Evolutionary conservation across 495 filamentous ascomycete genomes (phyloP), one percentile per base, ranked within the genome.

Genomic region (Talaromyces stipitatus): DNA sequence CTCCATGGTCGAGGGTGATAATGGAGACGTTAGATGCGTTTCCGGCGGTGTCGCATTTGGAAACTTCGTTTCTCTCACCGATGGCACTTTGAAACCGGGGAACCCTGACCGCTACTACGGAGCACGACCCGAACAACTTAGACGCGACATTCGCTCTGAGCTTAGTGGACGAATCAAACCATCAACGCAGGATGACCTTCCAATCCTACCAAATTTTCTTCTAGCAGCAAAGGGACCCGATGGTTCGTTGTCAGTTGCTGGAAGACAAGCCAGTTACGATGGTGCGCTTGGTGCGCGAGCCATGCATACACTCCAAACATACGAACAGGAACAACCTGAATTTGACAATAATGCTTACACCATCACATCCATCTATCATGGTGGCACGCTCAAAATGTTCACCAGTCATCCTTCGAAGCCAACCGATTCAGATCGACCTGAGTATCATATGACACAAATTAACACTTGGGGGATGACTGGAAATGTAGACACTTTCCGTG

Each of bases 301-400:
- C 28, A 78, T 79, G 65, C 70, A 72, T 45, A 56, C 52, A 29
- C 66, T 81, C 52, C 69, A 74, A 63, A 74, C 66, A 57, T 79
- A 77, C 47, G 60, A 61, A 58, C 28, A 64, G 26, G 62, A 66
- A 16, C 61, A 72, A 56, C 65, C 66, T 0, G 57, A 56, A 7
- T 78, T 72, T 55, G 72, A 78, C 62, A 64, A 64, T 51, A 76
- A 77, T 33, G 69, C 74, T 33, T 67, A 71, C 58, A 72, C 73
- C 20, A 67, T 73, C 45, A 73, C 64, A 53, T 67, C 75, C 10
- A 55, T 50, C 33, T 62, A 60, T 56, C 36, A 50, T 32, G 48
- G 3, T 36, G 57, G 57, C n/a, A 46, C 23, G 14, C 56, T 65
- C 7, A 54, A 32, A 41, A 29, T 65, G 28, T 65, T 56, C 33